Conservation (phyloP, 1,139 yeast genomes). For the Lodderomyces oxycetoniae region DNA sequence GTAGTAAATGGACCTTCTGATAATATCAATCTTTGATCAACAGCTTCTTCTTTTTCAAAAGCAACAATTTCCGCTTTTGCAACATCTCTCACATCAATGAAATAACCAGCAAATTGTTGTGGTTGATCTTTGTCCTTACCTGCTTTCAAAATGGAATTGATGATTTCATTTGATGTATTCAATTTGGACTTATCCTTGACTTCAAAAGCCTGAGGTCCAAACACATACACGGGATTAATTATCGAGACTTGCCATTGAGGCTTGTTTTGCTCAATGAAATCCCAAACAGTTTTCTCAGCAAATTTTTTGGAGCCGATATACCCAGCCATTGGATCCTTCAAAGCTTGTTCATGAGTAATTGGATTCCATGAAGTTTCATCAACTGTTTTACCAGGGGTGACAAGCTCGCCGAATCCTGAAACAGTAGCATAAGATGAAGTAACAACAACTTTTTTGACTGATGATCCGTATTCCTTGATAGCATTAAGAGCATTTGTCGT, state of each 20-base stretch:
- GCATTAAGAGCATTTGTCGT: conserved; percentile 25
- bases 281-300: conserved; percentile 48
- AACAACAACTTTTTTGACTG: conserved; percentile 23
- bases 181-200: conserved; percentile 20
- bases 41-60: conserved; percentile 21
- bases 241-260: conserved; percentile 25
- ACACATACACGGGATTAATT: conserved; percentile 32
- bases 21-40: conserved; percentile 27
- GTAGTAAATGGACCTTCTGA: conserved; percentile 22
- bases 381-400: conserved; percentile 13
- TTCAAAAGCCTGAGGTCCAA: conserved; percentile 41
- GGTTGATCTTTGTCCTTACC: conserved; percentile 12
- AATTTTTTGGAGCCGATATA: conserved; percentile 30
- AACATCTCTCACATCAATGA: conserved; percentile 50
- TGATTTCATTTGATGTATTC: conserved; percentile 39
- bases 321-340: conserved; percentile 18
- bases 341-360: conserved; percentile 28
- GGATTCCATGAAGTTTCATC: conserved; percentile 38
- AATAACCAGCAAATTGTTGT: conserved; percentile 19
- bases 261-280: conserved; percentile 31
- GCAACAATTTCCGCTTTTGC: conserved; percentile 46
- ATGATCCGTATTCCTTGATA: conserved; percentile 20
- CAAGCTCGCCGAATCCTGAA: conserved; percentile 8
- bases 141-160: conserved; percentile 21
- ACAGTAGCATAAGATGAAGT: conserved; percentile 29